Evolutionary conservation across 2,329 filamentous ascomycete genomes (phyloP).

Genomic region (Pyricularia sp.): DNA sequence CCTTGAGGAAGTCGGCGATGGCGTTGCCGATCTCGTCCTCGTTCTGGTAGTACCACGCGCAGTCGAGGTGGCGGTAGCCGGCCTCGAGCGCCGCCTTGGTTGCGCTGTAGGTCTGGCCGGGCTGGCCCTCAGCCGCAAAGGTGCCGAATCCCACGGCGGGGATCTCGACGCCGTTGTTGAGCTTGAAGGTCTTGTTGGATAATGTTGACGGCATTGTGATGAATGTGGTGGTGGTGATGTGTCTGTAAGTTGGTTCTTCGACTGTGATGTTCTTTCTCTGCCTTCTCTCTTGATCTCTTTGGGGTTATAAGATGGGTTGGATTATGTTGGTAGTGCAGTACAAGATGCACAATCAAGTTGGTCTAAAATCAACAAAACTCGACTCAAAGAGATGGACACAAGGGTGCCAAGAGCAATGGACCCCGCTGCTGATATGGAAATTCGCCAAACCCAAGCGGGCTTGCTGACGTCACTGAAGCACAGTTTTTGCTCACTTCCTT

Average conservation of each 20-base stretch:
- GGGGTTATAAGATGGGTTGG: neutral
- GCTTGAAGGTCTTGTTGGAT: slow-evolving; percentile 9
- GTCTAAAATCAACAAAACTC: neutral
- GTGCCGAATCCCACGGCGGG: slow-evolving; percentile 35
- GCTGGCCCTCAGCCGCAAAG: slow-evolving; percentile 13
- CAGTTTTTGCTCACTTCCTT: neutral
- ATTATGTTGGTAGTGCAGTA: neutral
- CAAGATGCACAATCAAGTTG: neutral
- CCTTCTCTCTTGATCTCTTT: neutral
- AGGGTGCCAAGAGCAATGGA: neutral
- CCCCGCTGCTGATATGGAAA: neutral
- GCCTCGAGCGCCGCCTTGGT: slow-evolving; percentile 8
- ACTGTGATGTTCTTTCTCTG: neutral
- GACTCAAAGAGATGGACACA: neutral
- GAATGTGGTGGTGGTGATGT: neutral
- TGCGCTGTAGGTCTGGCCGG: slow-evolving; percentile 2
- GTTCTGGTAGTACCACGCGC: slow-evolving; percentile 25
- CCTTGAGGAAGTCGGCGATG: slow-evolving; percentile 21
- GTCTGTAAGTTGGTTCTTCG: neutral
- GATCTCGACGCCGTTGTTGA: slow-evolving; percentile 46
- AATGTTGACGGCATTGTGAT: neutral
- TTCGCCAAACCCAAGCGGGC: neutral
- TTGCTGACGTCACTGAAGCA: neutral
- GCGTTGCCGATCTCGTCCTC: slow-evolving; percentile 34
- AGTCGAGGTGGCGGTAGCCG: slow-evolving; percentile 4